Base-by-base conservation (phyloP, 768 basidiomycete genomes). In the Mycena albidolilacea region DNA sequence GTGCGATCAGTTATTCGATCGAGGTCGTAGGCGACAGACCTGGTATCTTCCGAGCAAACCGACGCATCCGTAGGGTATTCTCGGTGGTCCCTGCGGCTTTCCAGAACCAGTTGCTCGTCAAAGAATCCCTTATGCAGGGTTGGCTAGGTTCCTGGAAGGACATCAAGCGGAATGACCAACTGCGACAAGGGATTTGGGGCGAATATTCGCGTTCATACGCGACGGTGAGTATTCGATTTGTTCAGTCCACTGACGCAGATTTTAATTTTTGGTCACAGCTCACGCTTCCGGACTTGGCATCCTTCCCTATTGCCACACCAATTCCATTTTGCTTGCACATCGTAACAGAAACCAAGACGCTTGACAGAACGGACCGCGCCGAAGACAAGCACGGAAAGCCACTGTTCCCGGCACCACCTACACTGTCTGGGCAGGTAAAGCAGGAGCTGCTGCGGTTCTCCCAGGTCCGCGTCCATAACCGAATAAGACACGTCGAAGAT, bases 301-400 rank as follows among this genome's bases (percentile, higher is more conserved):
- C 71, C n/a, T 66, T 61, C 15, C 71, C 71, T 3, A 61, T 66
- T 38, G 21, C 39, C 39, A 72, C 65, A 17, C 64, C 71, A n/a
- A 67, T 72, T 54, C 71, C 71, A 9, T 65, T 52, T 59, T 62
- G 65, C 15, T n/a, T 72, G 11, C 65, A 67, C 41, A 44, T 72
- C 46, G 58, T 43, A 35, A 72, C 64, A 48, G 71, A 72, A 14
- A 72, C 70, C n/a, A 71, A 71, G 59, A 44, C 50, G 14, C 7
- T 43, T 2, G 37, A 48, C 7, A n/a, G 37, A 14, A 54, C 70
- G 1, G 60, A 72, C 17, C 37, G 58, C 7, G 58, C 71, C 10
- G 65, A 64, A 15, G 71, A 72, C 59, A 72, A 72, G 64, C 58
- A 67, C 30, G 64, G 43, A 12, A 72, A 72, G 55, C 58, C 71